Evolutionary conservation across 2,329 filamentous ascomycete genomes (phyloP), one percentile per base, ranked within the genome.

Genomic region (Aspergillus latus): DNA sequence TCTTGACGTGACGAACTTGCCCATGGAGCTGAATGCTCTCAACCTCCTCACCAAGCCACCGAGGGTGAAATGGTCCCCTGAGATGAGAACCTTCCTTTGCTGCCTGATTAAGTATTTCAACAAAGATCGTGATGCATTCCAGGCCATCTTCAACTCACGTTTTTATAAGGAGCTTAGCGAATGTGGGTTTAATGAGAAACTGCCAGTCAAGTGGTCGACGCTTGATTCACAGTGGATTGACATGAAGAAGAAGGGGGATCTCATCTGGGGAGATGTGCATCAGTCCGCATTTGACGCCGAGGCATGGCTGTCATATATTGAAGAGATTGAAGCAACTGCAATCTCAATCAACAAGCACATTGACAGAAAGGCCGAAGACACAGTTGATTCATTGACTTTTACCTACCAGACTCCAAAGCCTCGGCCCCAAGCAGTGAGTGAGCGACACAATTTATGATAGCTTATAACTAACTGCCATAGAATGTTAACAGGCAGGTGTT

Each of bases 231-330:
- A 72, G 32, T 69, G 64, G 62, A 6, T 8, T 4, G 59, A 62
- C 11, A 56, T 75, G 52, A 53, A 48, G 10, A 13, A 51, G 1
- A 29, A 49, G 0, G 49, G 59, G 0, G 45, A 69, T 30, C 30
- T 44, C 1, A 57, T 70, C 0, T 74, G 65, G 66, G 34, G 49
- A 0, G 47, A 61, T 26, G 66, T 72, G 0, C 64, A 72, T 6
- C 30, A 58, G 0, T 64, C 64, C 0, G 51, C 56, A 2, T 71
- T 67, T 30, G 44, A 44, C 2, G 59, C 28, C 2, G 51, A 58
- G 1, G 44, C 51, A 7, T 68, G 64, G 69, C 49, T 28, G 1
- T n/a, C 52, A 1, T 37, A 58, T 0, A 51, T 65, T 2, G 21
- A 32, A 15, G 51, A 6, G 4, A 69, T 66, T 16, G 58, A 50